These are phyloP conservation scores for Ascochyta clinopodiicola DNA, from an alignment of 2,329 filamentous ascomycete species.

Conservation along the genomic window DNA sequence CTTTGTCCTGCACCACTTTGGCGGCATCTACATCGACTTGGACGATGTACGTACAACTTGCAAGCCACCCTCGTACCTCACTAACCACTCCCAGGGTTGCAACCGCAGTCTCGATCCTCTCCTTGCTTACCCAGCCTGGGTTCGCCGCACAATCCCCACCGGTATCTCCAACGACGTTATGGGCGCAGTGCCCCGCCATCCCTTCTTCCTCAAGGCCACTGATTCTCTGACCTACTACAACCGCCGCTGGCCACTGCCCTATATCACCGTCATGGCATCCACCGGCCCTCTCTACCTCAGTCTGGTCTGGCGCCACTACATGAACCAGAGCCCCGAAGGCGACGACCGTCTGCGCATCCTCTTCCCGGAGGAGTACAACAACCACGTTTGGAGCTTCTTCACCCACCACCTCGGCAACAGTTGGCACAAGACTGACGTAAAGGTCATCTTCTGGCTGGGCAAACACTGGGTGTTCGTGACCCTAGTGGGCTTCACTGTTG, in stretches of 20 bases:
- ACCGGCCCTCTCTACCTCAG: constrained; percentile 79
- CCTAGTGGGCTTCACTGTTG: constrained; percentile 59
- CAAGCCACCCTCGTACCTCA: constrained; percentile 5
- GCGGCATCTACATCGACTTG: constrained; percentile 81
- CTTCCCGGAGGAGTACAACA: constrained; percentile 74
- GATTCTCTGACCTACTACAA: constrained; percentile 71
- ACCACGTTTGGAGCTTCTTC: constrained; percentile 75
- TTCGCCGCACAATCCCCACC: constrained; percentile 74
- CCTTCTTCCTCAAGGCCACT: constrained; percentile 75
- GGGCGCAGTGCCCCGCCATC: constrained; percentile 74
- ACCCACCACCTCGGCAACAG: constrained; percentile 69
- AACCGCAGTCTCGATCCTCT: constrained; percentile 71
- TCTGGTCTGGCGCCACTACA: constrained; percentile 78
- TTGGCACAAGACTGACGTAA: constrained; percentile 70
- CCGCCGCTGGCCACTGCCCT: constrained; percentile 71
- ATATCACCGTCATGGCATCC: constrained; percentile 81
- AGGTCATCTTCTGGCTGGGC: constrained; percentile 70
- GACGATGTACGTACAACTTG: constrained; percentile 63
- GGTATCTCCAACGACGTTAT: constrained; percentile 84
- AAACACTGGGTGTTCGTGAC: constrained; percentile 64
- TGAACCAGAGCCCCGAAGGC: constrained; percentile 56
- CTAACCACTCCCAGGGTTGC: constrained; percentile 62
- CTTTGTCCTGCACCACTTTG: constrained; percentile 77
- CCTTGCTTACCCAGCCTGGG: constrained; percentile 72
- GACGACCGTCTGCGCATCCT: constrained; percentile 69